phyloP scores from a whole-genome alignment of 2,329 filamentous ascomycete genomes.

The Penicillium hesseltinei region DNA sequence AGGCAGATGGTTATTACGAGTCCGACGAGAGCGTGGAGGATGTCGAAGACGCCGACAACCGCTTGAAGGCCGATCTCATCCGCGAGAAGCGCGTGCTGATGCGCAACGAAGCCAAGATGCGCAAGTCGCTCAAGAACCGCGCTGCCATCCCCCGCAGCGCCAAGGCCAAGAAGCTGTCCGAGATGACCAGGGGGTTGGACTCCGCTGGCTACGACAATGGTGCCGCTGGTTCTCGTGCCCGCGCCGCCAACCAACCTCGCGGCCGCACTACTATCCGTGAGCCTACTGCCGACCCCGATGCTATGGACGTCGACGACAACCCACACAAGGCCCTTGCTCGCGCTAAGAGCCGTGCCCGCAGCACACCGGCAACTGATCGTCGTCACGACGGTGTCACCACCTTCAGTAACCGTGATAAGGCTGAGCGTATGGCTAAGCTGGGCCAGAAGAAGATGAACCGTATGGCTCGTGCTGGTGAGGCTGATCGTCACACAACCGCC shows the following conservation, averaged over 20 bases:
- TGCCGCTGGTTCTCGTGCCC: conserved; percentile 69
- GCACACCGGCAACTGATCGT: conserved; percentile 51
- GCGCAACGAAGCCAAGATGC: conserved; percentile 90
- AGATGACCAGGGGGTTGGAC: conserved; percentile 84
- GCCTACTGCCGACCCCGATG: conserved; percentile 63
- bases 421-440: conserved; percentile 82
- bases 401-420: conserved; percentile 67
- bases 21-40: conserved; percentile 80
- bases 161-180: conserved; percentile 75
- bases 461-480: conserved; percentile 95
- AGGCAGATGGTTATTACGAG: conserved; percentile 91
- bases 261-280: conserved; percentile 68
- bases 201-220: conserved; percentile 81
- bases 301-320: conserved; percentile 61
- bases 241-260: conserved; percentile 51
- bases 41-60: conserved; percentile 80
- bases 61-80: conserved; percentile 91
- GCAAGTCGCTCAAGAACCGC: conserved; percentile 95
- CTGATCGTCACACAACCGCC: conserved; percentile 82
- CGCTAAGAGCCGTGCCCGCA: conserved; percentile 69
- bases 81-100: conserved; percentile 91
- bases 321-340: conserved; percentile 55
- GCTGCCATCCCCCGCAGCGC: conserved; percentile 84
- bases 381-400: conserved; percentile 60
- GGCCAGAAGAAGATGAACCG: conserved; percentile 98